These are phyloP conservation scores for Pythium biforme DNA, from an alignment of 352 stramenopile genomes.

Conservation along the genomic window DNA sequence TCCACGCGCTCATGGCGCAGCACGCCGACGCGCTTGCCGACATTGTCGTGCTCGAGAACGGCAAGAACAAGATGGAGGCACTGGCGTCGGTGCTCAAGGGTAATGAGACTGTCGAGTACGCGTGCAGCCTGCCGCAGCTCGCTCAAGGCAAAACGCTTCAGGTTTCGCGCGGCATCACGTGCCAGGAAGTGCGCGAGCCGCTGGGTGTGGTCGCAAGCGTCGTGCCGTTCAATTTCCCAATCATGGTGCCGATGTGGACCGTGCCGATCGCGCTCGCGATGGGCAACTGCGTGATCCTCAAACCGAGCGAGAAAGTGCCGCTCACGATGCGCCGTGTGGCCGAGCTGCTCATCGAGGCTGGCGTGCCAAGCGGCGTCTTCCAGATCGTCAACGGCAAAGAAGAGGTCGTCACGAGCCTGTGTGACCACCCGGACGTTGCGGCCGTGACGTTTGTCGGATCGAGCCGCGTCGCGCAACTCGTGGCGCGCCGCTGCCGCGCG, in stretches of 20 bases:
- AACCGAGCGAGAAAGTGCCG: conserved; percentile 96
- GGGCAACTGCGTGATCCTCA: conserved; percentile 97
- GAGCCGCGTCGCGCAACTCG: conserved; percentile 90
- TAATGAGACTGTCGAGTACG: conserved; percentile 98
- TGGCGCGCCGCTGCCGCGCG: conserved; percentile 87
- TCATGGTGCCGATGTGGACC: conserved; percentile 99
- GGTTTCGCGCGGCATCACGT: conserved; percentile 91
- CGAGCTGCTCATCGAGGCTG: conserved; percentile 88
- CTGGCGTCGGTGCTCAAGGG: conserved; percentile 96
- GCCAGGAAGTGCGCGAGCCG: conserved; percentile 90
- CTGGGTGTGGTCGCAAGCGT: conserved; percentile 92
- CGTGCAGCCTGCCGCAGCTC: conserved; percentile 91
- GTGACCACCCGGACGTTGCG: conserved; percentile 87
- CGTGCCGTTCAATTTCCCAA: conserved; percentile 97
- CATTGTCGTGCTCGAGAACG: conserved; percentile 94
- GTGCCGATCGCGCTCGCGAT: conserved; percentile 95
- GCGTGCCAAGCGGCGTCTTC: conserved; percentile 94
- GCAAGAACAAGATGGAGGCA: conserved; percentile 98
- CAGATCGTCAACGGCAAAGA: conserved; percentile 94
- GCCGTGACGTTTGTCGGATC: conserved; percentile 96
- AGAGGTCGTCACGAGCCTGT: conserved; percentile 90
- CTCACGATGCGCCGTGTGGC: conserved; percentile 91
- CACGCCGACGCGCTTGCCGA: conserved; percentile 92
- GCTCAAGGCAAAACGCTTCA: conserved; percentile 87
- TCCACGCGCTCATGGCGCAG: conserved; percentile 91